Conservation (phyloP, 352 stramenopile species). For the Pythium dissimile region DNA sequence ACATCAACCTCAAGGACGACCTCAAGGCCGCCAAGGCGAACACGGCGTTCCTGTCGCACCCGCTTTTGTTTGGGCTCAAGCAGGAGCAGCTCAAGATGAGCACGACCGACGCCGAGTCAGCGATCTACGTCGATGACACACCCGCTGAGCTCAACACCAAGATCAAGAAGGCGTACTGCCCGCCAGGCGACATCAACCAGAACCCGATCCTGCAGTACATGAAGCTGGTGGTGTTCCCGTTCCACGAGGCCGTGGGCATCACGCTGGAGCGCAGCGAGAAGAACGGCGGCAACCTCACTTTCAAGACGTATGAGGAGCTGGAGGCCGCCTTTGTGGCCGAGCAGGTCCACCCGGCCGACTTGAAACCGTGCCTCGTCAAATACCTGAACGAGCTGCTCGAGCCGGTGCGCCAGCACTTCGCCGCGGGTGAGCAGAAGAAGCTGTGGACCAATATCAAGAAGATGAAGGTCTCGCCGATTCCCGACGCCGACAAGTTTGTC, state of each 20-base stretch:
- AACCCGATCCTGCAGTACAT: conserved; percentile 98
- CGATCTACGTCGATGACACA: conserved; percentile 98
- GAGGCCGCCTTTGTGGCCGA: conserved; percentile 90
- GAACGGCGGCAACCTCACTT: conserved; percentile 84
- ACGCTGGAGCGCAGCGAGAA: conserved; percentile 82
- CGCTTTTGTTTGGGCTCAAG: conserved; percentile 98
- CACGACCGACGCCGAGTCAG: conserved; percentile 96
- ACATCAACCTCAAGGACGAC: conserved; percentile 90
- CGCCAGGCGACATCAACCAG: conserved; percentile 74
- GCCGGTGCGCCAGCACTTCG: conserved; percentile 97
- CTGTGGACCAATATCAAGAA: conserved; percentile 94
- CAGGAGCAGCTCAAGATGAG: conserved; percentile 99
- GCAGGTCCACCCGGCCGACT: conserved; percentile 94
- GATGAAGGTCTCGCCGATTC: conserved; percentile 61
- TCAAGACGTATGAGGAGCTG: conserved; percentile 88
- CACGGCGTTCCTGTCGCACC: conserved; percentile 95
- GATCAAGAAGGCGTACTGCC: conserved; percentile 99
- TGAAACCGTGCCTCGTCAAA: conserved; percentile 93
- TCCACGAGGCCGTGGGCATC: conserved; percentile 53
- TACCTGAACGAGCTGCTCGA: conserved; percentile 95
- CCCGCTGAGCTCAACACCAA: conserved; percentile 94
- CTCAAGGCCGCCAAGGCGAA: conserved; percentile 27
- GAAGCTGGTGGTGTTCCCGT: conserved; percentile 93
- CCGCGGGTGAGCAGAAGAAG: conserved; percentile 91
- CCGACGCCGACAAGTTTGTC: conserved; percentile 73